Evolutionary conservation across 352 stramenopile species (phyloP).

Genomic region (Pythium aphanidermatum): DNA sequence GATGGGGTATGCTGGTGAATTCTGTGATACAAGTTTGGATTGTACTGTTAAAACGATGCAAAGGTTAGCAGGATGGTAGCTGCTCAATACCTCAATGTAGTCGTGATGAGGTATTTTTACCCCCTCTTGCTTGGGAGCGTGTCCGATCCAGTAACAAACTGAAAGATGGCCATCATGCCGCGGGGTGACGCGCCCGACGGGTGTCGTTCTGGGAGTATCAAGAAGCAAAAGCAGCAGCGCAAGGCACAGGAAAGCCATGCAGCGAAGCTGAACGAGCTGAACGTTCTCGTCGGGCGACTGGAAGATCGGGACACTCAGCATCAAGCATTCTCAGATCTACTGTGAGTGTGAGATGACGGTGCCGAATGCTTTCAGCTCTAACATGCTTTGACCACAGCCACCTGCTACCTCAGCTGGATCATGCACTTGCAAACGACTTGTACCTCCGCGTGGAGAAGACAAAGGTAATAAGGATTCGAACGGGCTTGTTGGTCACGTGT

Average conservation of each 20-base stretch:
- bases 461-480: constrained; percentile 26
- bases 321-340: constrained; percentile 38
- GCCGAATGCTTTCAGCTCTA: background rate
- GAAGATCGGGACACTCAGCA: constrained; percentile 68
- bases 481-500: background rate
- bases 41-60: no score
- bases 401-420: constrained; percentile 28
- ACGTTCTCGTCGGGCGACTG: constrained; percentile 40
- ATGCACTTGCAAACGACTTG: constrained; percentile 31
- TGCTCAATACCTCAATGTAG: background rate
- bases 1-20: no score
- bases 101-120: constrained; percentile 15
- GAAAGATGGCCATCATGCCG: no score
- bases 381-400: constrained; percentile 20
- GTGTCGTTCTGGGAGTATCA: constrained; percentile 6
- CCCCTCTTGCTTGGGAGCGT: no score
- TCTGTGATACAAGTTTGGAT: no score
- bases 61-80: no score
- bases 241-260: constrained; percentile 36
- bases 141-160: no score
- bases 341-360: constrained; percentile 21
- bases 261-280: constrained; percentile 33
- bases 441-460: constrained; percentile 50
- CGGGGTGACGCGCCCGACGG: no score
- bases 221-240: constrained; percentile 25